Conservation (phyloP, 257 asterid species). For the Eucommia ulmoides region DNA sequence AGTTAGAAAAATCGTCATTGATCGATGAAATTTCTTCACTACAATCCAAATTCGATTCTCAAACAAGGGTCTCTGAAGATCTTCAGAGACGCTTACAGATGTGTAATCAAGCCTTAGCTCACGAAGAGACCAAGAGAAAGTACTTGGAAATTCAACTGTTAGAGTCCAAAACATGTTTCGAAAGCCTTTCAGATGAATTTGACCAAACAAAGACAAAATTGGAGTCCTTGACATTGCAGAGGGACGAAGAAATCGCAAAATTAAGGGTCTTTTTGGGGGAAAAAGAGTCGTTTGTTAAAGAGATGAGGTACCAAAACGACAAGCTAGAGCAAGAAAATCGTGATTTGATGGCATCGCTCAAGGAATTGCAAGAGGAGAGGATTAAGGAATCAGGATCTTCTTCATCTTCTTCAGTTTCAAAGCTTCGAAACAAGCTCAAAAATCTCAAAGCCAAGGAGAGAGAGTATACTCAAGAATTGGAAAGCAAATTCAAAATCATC, state of each 20-base stretch:
- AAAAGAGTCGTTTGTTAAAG: slow-evolving; percentile 18
- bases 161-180: slow-evolving; percentile 19
- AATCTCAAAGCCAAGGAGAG: slow-evolving; percentile 17
- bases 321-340: slow-evolving; percentile 22
- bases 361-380: slow-evolving; percentile 17
- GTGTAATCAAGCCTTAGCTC: slow-evolving; percentile 26
- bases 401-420: slow-evolving; percentile 16
- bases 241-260: slow-evolving; percentile 31
- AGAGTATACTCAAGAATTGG: slow-evolving; percentile 21
- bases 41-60: slow-evolving; percentile 26
- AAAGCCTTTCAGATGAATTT: slow-evolving; percentile 17
- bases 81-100: slow-evolving; percentile 20
- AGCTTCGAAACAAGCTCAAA: slow-evolving; percentile 14
- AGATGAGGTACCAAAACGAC: slow-evolving; percentile 14
- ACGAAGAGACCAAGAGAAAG: slow-evolving; percentile 26
- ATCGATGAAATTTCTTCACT: slow-evolving; percentile 24
- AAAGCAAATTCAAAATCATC: slow-evolving; percentile 11
- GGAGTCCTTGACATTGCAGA: slow-evolving; percentile 15
- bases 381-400: slow-evolving; percentile 7
- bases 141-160: slow-evolving; percentile 20
- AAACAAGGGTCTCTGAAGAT: slow-evolving; percentile 19
- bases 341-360: slow-evolving; percentile 14
- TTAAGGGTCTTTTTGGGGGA: slow-evolving; percentile 15
- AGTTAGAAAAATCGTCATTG: slow-evolving; percentile 26
- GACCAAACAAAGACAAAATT: slow-evolving; percentile 19